Conservation (phyloP, 345 rosid genomes). For the Lagerstroemia speciosa region DNA sequence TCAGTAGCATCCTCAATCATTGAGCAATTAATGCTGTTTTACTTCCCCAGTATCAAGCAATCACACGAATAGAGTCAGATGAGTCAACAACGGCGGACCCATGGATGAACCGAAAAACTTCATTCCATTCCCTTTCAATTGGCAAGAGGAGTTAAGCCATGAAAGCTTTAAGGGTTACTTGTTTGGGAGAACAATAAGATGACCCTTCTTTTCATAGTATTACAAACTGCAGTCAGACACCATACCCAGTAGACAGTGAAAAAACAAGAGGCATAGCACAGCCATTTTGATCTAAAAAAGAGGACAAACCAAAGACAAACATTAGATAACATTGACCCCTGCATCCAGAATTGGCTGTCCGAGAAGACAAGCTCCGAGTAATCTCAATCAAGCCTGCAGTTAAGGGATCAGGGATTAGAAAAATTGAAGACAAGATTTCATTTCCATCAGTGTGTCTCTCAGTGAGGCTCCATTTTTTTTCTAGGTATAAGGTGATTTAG, state of each 20-base stretch:
- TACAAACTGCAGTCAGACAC: not conserved
- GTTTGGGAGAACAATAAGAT: not conserved
- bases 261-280: not conserved
- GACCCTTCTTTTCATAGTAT: not conserved
- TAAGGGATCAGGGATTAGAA: constrained; percentile 1
- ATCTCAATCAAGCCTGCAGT: constrained; percentile 32
- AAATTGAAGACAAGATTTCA: not conserved
- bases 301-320: not conserved
- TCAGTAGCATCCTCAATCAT: not conserved
- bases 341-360: constrained; percentile 45
- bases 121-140: not conserved
- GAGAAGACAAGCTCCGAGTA: constrained; percentile 10
- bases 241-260: not conserved
- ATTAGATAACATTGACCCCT: constrained; percentile 49
- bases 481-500: not conserved
- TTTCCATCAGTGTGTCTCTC: not conserved
- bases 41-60: not conserved
- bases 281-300: not conserved
- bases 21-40: not conserved
- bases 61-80: no score
- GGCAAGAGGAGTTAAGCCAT: not conserved
- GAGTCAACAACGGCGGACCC: not conserved
- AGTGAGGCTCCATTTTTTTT: not conserved
- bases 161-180: not conserved
- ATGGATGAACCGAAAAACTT: no score